Percentiles rank a stretch among this genome's conserved stretches.
phyloP scores from a whole-genome alignment of 345 rosid species.

The Cardiospermum halicacabum region DNA sequence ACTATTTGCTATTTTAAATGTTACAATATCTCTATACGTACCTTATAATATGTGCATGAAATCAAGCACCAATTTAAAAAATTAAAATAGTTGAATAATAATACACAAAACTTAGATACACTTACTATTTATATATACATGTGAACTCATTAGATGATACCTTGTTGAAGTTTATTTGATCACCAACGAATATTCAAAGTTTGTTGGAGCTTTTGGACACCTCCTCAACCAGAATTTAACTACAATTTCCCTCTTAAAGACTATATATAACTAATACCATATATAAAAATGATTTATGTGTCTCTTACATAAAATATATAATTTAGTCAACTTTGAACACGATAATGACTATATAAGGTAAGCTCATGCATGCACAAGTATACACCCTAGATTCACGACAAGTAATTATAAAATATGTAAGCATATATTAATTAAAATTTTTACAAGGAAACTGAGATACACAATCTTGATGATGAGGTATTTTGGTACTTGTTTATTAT shows the following conservation, averaged over 20 bases:
- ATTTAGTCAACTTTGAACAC: conserved; percentile 30
- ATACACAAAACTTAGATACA: neutral
- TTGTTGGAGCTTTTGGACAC: conserved; percentile 39
- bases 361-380: conserved; percentile 32
- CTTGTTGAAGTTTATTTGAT: neutral
- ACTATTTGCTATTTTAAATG: neutral
- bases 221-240: conserved; percentile 40
- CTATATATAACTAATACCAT: conserved; percentile 1
- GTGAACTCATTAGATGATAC: conserved; percentile 11
- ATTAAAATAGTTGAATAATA: neutral
- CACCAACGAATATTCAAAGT: conserved; percentile 37
- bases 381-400: conserved; percentile 32
- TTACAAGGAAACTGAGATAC: conserved; percentile 16
- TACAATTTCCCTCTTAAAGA: conserved; percentile 28
- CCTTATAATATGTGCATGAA: conserved; percentile 1
- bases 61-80: neutral
- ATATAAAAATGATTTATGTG: no score
- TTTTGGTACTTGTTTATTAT: conserved; percentile 1
- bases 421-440: conserved; percentile 13
- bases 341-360: conserved; percentile 21
- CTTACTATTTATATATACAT: neutral
- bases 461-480: conserved; percentile 7
- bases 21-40: neutral
- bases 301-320: neutral
- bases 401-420: conserved; percentile 28